These are phyloP conservation scores for Ganoderma lucidum DNA, from an alignment of 1,284 basidiomycete species.

Conservation along the genomic window DNA sequence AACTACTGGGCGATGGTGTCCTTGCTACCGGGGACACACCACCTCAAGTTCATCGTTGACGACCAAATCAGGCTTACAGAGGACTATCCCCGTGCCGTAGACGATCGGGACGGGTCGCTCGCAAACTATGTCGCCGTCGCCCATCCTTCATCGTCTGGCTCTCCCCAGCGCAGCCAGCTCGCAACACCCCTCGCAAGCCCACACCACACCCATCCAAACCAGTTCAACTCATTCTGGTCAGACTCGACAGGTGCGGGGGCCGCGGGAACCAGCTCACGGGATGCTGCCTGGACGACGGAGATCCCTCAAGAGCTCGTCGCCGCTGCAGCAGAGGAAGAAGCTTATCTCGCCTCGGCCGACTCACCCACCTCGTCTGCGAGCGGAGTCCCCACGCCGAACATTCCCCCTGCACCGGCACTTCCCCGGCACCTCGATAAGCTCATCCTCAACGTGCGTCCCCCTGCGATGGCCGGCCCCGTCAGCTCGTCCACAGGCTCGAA, in stretches of 20 bases:
- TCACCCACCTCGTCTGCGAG: constrained; percentile 40
- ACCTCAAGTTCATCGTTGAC: constrained; percentile 97
- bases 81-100: constrained; percentile 90
- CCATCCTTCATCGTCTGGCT: constrained; percentile 44
- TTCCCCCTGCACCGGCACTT: constrained; percentile 86
- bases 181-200: constrained; percentile 35
- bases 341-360: constrained; percentile 61
- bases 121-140: constrained; percentile 90
- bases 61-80: constrained; percentile 83
- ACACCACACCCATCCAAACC: constrained; percentile 32
- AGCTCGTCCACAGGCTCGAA: constrained; percentile 26
- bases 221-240: constrained; percentile 58
- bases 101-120: constrained; percentile 89
- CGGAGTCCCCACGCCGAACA: constrained; percentile 68
- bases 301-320: constrained; percentile 80
- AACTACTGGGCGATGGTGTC: constrained; percentile 56
- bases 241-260: constrained; percentile 49
- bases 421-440: constrained; percentile 95
- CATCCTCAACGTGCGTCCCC: constrained; percentile 77
- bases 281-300: constrained; percentile 73
- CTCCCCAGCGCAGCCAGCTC: constrained; percentile 32
- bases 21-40: constrained; percentile 92
- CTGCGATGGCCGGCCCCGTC: constrained; percentile 32
- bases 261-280: constrained; percentile 38
- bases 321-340: constrained; percentile 87